Evolutionary conservation across 176 grass and related monocot species (phyloP).

Genomic region (Oropetium thomaeum): DNA sequence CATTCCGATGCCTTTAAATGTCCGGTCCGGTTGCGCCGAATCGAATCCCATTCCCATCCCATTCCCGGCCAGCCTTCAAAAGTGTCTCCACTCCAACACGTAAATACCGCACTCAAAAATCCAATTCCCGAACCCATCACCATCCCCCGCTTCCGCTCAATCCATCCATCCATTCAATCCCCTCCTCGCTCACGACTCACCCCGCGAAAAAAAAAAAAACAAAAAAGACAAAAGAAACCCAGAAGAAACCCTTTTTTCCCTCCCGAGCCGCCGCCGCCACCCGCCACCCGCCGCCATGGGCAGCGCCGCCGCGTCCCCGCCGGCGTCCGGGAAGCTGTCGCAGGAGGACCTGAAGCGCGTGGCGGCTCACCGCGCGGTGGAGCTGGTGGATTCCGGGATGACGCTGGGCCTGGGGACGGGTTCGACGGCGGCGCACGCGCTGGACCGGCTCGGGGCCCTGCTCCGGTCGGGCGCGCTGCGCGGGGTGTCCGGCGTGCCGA

Average conservation of each 20-base stretch:
- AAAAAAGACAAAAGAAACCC: no score
- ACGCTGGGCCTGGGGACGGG: conserved; percentile 73
- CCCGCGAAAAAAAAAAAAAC: not conserved
- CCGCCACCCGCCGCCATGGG: conserved; percentile 52
- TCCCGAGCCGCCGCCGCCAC: not conserved
- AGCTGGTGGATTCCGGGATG: conserved; percentile 43
- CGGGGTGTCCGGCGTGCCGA: conserved; percentile 45
- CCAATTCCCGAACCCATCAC: not conserved
- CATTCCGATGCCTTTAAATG: conserved; percentile 40
- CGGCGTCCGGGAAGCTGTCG: conserved; percentile 1
- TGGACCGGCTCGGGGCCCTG: conserved; percentile 54
- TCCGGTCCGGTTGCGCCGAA: not conserved
- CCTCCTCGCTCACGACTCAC: not conserved
- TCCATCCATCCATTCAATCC: no score
- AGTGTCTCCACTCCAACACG: not conserved
- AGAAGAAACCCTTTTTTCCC: not conserved
- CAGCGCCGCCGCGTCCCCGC: conserved; percentile 43
- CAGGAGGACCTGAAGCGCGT: conserved; percentile 76
- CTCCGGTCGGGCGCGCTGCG: conserved; percentile 15
- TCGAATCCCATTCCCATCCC: not conserved
- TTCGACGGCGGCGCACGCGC: conserved; percentile 69
- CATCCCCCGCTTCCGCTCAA: no score
- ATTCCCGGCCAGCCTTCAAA: no score
- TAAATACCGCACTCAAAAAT: not conserved
- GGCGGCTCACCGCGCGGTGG: conserved; percentile 55